These are phyloP conservation scores for Hortiboletus rubellus DNA, from an alignment of 1,284 basidiomycete species.

Conservation along the genomic window DNA sequence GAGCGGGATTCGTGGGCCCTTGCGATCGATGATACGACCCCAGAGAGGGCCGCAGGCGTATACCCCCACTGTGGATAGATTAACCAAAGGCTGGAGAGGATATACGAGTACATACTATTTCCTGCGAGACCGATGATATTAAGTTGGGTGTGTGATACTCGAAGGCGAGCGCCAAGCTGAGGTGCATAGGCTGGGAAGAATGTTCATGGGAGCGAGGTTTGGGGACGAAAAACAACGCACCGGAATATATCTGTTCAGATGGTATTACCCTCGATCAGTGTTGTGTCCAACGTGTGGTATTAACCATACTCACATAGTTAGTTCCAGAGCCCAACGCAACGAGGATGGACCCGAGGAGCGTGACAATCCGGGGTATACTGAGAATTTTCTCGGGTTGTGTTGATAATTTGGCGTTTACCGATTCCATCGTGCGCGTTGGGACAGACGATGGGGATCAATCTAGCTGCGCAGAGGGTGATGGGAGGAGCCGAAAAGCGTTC, in stretches of 20 bases:
- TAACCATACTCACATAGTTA: slow-evolving; percentile 59
- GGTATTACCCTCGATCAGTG: slow-evolving; percentile 1
- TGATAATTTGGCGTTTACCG: neutral
- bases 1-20: slow-evolving; percentile 58
- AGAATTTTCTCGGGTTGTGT: slow-evolving; percentile 8
- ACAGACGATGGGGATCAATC: neutral
- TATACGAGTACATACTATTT: slow-evolving; percentile 45
- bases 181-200: slow-evolving; percentile 68
- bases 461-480: neutral
- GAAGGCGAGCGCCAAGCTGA: slow-evolving; percentile 70
- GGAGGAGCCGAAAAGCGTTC: neutral
- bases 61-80: slow-evolving; percentile 51
- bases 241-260: slow-evolving; percentile 32
- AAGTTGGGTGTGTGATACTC: slow-evolving; percentile 70
- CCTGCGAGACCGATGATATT: slow-evolving; percentile 74
- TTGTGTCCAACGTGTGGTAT: neutral
- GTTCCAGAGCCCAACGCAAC: slow-evolving; percentile 66
- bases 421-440: slow-evolving; percentile 12
- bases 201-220: neutral
- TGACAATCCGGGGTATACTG: slow-evolving; percentile 35
- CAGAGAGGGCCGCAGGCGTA: slow-evolving; percentile 63
- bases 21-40: slow-evolving; percentile 66
- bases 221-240: slow-evolving; percentile 15
- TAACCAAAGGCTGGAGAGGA: slow-evolving; percentile 3
- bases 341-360: slow-evolving; percentile 52